Base-by-base conservation (phyloP, 2,329 filamentous ascomycete genomes). In the Lasiodiplodia gonubiensis region DNA sequence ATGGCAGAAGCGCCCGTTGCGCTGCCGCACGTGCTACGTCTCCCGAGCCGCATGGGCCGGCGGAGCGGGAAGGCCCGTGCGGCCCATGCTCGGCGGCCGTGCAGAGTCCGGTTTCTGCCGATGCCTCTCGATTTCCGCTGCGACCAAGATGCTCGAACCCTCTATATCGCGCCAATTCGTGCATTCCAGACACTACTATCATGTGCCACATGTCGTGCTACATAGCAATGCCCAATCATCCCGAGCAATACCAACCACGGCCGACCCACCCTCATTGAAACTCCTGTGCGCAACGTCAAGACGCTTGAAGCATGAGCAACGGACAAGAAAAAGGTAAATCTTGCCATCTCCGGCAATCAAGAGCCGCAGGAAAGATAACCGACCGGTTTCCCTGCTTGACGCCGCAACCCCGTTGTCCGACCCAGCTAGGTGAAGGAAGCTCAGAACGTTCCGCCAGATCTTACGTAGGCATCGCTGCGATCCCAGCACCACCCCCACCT, bases 401-500 rank as follows among this genome's bases (percentile, higher is more conserved):
- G 27, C 42, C 59, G n/a, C 35, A 37, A n/a, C 59, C 21, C 46
- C 59, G 18, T 25, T 14, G 33, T n/a, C 12, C 49, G 23, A 23
- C 25, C 42, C 12, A 18, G 25, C 42, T 52, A 46, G 42, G 30
- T 37, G 25, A 37, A 48, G 25, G 16, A 63, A 63, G 51, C 46
- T 37, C 23, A 11, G 23, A 18, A 21, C 39, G n/a, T 66, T 37
- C 25, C 42, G n/a, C 27, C 25, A 16, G 3, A 59, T 21, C 52
- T 77, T 69, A 79, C 25, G 72, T 75, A 18, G 78, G 78, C 78
- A 80, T 80, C 75, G 79, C 77, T 27, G 74, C 75, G 69, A 80
- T 80, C 46, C 75, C 73, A 39, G 70, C 71, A 21, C 68, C 70
- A 21, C 70, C 67, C 30, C 68, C 65, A n/a, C 67, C 69, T 23